Percentiles rank a stretch among this genome's conserved stretches.
phyloP scores from a whole-genome alignment of 2,329 filamentous ascomycete species.

The Stemphylium lycopersici region DNA sequence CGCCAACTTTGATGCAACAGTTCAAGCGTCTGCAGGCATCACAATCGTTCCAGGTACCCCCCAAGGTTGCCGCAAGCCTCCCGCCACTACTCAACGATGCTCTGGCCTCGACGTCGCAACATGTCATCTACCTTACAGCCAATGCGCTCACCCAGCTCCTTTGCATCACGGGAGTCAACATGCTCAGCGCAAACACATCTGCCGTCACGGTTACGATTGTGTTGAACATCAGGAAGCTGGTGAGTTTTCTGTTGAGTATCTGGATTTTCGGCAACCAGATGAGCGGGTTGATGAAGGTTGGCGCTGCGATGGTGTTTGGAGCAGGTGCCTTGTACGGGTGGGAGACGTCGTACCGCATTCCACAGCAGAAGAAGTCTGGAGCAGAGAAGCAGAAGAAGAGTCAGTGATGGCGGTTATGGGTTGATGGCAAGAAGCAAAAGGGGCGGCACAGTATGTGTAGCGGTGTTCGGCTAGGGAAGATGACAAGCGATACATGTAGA shows the following conservation, averaged over 20 bases:
- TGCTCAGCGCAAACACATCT: slow-evolving; percentile 86
- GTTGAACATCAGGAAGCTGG: slow-evolving; percentile 90
- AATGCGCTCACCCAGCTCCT: slow-evolving; percentile 92
- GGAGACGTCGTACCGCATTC: slow-evolving; percentile 62
- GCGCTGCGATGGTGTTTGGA: slow-evolving; percentile 84
- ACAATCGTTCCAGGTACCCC: slow-evolving; percentile 59
- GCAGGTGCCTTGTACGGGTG: slow-evolving; percentile 91
- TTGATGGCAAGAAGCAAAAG: not conserved
- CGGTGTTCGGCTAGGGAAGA: not conserved
- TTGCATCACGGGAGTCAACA: slow-evolving; percentile 94
- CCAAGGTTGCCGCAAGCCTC: slow-evolving; percentile 35
- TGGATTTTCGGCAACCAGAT: slow-evolving; percentile 91
- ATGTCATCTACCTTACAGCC: slow-evolving; percentile 71
- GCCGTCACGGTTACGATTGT: slow-evolving; percentile 97
- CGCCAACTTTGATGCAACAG: slow-evolving; percentile 68
- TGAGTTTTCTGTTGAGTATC: slow-evolving; percentile 88
- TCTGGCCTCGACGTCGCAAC: slow-evolving; percentile 61
- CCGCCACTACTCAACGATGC: slow-evolving; percentile 38
- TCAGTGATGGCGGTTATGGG: slow-evolving; percentile 18
- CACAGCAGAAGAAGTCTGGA: slow-evolving; percentile 45
- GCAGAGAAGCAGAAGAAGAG: slow-evolving; percentile 33
- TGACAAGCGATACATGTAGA: not conserved
- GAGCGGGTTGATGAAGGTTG: slow-evolving; percentile 75
- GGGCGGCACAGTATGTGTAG: not conserved
- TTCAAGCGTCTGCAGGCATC: slow-evolving; percentile 69